Evolutionary conservation across 148 eudicot genomes (phyloP).

Genomic region (Arctostaphylos glauca): DNA sequence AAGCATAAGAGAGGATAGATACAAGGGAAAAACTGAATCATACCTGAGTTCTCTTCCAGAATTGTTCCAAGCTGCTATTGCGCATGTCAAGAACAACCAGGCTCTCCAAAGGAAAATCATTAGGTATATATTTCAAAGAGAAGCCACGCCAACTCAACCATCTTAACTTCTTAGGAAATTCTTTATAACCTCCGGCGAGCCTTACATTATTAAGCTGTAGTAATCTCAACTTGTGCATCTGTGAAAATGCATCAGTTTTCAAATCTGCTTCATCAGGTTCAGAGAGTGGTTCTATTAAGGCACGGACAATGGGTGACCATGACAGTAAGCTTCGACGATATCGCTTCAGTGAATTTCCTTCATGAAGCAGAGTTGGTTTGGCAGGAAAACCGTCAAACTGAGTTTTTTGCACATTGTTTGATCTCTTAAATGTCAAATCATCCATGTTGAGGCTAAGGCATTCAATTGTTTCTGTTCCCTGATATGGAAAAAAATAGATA

Average conservation of each 20-base stretch:
- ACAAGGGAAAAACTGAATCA: not conserved
- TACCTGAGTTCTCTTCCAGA: conserved; percentile 19
- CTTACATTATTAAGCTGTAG: conserved; percentile 16
- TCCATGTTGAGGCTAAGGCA: conserved; percentile 16
- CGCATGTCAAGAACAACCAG: conserved; percentile 23
- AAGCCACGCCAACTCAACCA: conserved; percentile 27
- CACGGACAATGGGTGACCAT: not conserved
- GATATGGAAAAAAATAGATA: not conserved
- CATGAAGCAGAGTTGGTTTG: not conserved
- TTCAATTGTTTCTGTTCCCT: conserved; percentile 20
- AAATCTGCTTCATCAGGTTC: not conserved
- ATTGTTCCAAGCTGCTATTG: conserved; percentile 4
- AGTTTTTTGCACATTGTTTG: not conserved
- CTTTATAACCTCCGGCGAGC: conserved; percentile 10
- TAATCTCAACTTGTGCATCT: conserved; percentile 17
- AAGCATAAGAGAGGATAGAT: not conserved
- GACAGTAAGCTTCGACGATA: conserved; percentile 1
- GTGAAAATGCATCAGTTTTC: conserved; percentile 17
- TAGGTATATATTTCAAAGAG: conserved; percentile 14
- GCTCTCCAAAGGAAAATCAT: conserved; percentile 13
- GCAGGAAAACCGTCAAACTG: conserved; percentile 2
- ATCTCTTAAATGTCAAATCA: not conserved
- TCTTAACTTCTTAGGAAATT: conserved; percentile 16
- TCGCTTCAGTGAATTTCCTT: not conserved
- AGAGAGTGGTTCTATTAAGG: not conserved